These are phyloP conservation scores for Boletus coccyginus DNA, from an alignment of 768 basidiomycete species.

Conservation along the genomic window DNA sequence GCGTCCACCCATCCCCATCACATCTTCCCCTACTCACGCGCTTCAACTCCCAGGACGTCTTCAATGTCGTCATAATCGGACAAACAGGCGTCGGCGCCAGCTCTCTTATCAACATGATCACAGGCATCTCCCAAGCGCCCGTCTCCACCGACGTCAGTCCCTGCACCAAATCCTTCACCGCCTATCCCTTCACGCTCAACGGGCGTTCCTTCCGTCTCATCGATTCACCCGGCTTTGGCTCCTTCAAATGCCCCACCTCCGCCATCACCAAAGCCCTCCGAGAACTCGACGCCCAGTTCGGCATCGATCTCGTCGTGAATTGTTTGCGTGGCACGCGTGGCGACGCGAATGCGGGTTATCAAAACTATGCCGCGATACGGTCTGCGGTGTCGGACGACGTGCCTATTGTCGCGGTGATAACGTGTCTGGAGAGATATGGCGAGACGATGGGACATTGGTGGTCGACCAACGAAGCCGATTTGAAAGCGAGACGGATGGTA, in stretches of 20 bases:
- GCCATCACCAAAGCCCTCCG: constrained; percentile 25
- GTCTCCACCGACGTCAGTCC: constrained; percentile 30
- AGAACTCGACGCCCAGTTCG: constrained; percentile 27
- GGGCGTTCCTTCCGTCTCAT: constrained; percentile 29
- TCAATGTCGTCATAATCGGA: constrained; percentile 31
- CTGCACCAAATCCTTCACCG: constrained; percentile 24
- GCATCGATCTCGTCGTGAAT: constrained; percentile 28
- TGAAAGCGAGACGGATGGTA: constrained; percentile 33
- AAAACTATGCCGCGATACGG: constrained; percentile 27
- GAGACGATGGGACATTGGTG: constrained; percentile 40
- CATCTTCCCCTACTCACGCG: neutral
- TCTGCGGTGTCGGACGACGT: constrained; percentile 31
- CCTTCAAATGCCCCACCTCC: constrained; percentile 26
- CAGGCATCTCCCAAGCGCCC: constrained; percentile 12
- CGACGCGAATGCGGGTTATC: constrained; percentile 27
- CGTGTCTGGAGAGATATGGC: constrained; percentile 30
- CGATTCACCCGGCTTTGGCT: constrained; percentile 29
- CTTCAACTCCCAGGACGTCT: constrained; percentile 19
- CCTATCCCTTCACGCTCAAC: constrained; percentile 26
- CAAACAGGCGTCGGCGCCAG: constrained; percentile 37
- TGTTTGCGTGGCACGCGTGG: constrained; percentile 28
- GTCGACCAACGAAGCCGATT: constrained; percentile 33
- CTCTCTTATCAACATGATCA: constrained; percentile 40
- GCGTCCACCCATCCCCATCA: neutral
- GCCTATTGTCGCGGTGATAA: constrained; percentile 31